Percentiles rank a stretch among this genome's conserved stretches.
Conservation (phyloP, 345 rosid genomes). For the Populus tremula region DNA sequence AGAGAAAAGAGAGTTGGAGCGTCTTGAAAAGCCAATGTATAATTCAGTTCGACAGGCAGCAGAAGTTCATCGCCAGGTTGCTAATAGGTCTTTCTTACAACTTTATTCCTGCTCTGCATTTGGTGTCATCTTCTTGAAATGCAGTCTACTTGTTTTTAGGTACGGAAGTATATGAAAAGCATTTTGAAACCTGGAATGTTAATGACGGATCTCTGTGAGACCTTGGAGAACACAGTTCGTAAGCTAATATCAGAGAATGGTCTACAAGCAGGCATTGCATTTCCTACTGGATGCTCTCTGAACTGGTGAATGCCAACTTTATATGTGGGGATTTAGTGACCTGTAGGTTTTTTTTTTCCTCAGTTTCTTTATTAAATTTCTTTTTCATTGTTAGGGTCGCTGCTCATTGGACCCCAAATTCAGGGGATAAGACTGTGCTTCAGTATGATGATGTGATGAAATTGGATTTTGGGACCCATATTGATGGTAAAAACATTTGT, state of each 20-base stretch:
- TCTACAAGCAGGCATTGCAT: slow-evolving; percentile 95
- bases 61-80: slow-evolving; percentile 97
- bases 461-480: slow-evolving; percentile 94
- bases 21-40: slow-evolving; percentile 74
- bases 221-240: slow-evolving; percentile 81
- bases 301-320: slow-evolving; percentile 55
- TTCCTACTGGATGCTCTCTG: slow-evolving; percentile 97
- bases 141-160: slow-evolving; percentile 37
- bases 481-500: slow-evolving; percentile 56
- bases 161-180: slow-evolving; percentile 73
- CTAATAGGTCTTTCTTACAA: not conserved
- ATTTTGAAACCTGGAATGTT: slow-evolving; percentile 88
- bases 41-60: slow-evolving; percentile 95
- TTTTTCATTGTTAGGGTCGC: slow-evolving; percentile 62
- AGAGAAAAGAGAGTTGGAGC: slow-evolving; percentile 93
- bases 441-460: slow-evolving; percentile 97
- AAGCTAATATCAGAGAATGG: slow-evolving; percentile 88
- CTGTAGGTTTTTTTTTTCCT: not conserved
- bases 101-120: not conserved
- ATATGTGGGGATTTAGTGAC: not conserved
- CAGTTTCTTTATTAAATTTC: slow-evolving; percentile 18
- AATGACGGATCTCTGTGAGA: slow-evolving; percentile 92
- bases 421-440: slow-evolving; percentile 94
- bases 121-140: slow-evolving; percentile 7
- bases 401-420: slow-evolving; percentile 98